A percentile compares a stretch with the other conserved stretches of the same genome.
Conservation (phyloP, 2,329 filamentous ascomycete genomes). For the Aureobasidium sp. region DNA sequence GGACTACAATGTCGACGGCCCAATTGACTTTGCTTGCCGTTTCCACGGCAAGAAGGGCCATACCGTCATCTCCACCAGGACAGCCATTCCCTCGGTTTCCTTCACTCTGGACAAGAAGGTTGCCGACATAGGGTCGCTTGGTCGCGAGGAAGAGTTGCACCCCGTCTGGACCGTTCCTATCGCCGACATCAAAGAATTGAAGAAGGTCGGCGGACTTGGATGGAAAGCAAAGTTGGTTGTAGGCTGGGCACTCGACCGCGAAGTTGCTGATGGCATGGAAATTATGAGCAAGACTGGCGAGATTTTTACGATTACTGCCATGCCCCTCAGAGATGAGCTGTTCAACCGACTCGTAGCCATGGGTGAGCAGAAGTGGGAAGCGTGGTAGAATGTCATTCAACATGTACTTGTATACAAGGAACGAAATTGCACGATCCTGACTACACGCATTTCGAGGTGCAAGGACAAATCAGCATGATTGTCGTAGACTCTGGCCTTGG, state of each 20-base stretch:
- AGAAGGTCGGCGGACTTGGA: conserved; percentile 70
- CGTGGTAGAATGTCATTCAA: conserved; percentile 42
- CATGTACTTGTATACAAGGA: background rate
- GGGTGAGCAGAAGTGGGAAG: conserved; percentile 76
- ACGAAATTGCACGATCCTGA: background rate
- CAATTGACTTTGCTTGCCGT: conserved; percentile 66
- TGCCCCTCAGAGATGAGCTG: conserved; percentile 63
- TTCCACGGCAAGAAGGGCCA: conserved; percentile 63
- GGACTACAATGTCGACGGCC: conserved; percentile 46
- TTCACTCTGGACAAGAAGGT: conserved; percentile 49
- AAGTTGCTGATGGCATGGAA: conserved; percentile 67
- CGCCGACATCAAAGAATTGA: conserved; percentile 61
- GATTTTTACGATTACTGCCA: conserved; percentile 57
- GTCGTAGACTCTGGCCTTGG: too few relatives aligned
- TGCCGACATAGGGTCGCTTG: conserved; percentile 29
- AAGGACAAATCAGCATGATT: too few relatives aligned
- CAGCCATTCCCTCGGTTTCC: conserved; percentile 58
- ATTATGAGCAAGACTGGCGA: conserved; percentile 51
- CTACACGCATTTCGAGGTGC: too few relatives aligned
- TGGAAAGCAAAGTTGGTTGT: conserved; percentile 81
- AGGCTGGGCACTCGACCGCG: conserved; percentile 64
- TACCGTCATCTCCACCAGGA: conserved; percentile 58
- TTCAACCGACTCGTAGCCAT: conserved; percentile 73
- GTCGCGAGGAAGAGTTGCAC: conserved; percentile 41
- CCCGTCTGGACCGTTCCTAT: conserved; percentile 63